Evolutionary conservation across 1,284 basidiomycete species (phyloP), one percentile per base, ranked within the genome.

Genomic region (Stereum hirsutum): DNA sequence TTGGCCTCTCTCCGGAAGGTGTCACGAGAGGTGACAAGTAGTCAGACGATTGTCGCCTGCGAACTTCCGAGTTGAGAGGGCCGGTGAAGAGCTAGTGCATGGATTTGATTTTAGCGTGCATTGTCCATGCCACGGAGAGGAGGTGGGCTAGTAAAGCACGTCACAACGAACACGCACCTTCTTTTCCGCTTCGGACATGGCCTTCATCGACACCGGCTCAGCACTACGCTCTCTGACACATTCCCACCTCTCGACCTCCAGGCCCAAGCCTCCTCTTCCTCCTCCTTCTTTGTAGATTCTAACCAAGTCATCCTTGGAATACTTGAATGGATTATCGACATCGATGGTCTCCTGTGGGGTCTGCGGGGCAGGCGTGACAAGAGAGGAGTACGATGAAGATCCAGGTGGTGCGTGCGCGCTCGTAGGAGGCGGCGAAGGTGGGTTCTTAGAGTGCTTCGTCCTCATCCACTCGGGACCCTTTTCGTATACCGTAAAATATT

Each of bases 401-500:
- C 68, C 68, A 39, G 74, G 67, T 50, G 71, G 60, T 49, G 70
- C 62, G 49, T 63, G 59, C 45, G 62, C 57, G 15, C 57, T 54
- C 24, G 53, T 46, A 43, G 73, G 76, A 41, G 78, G 77, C 19
- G 80, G 75, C 12, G 79, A 75, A 37, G 76, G 78, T 42, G 66
- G 70, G 39, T 54, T 59, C 52, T 77, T 77, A 43, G 75, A 55
- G 48, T 81, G 77, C 64, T 87, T 88, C 50, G 78, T 74, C 54
- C 87, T 78, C 86, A 90, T 89, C 87, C 88, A 90, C 66, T 89
- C 86, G 40, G 86, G 87, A 56, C 83, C 85, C n/a, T n/a, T n/a
- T n/a, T n/a, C n/a, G n/a, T n/a, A n/a, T n/a, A n/a, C n/a, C n/a
- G n/a, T n/a, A n/a, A n/a, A n/a, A n/a, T n/a, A n/a, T n/a, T n/a